Base-by-base conservation (phyloP, 2,329 filamentous ascomycete species). In the Penicillium oxalicum region DNA sequence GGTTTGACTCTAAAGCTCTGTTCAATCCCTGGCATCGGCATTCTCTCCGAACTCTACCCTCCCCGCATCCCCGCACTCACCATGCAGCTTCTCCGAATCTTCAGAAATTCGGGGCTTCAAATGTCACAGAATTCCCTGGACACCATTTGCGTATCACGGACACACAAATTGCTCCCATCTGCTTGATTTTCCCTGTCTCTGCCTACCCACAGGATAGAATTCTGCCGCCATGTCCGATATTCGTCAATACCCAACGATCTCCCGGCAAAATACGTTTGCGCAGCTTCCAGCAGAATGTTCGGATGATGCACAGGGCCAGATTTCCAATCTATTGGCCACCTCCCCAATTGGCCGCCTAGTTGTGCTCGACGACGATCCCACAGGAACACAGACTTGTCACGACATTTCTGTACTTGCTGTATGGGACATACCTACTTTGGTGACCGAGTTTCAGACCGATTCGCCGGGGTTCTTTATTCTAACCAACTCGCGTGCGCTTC, bases 381-480 rank as follows among this genome's bases (percentile, higher is more conserved):
- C 79, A 0, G 78, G 78, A n/a, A 82, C 78, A 0, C 79, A 82
- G 57, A 82, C 79, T n/a, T 81, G 78, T 61, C 77, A 81, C 60
- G 73, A 77, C 54, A 75, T 82, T 50, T 64, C 70, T 43, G 77
- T 82, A 1, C 67, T 82, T 18, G 78, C 77, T 0, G 74, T 76
- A 4, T 82, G 78, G 77, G 74, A 77, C 49, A 54, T 70, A 5
- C 54, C 64, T 1, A 74, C 70, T 0, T 66, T 81, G 2, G 63
- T 61, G 2, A 52, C 59, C 6, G 76, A 79, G 55, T 75, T 81
- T 52, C 60, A 59, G 3, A 61, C 61, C 29, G 68, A 64, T 5
- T 65, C 66, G 2, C 61, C 63, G 3, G 79, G 79, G 13, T 82
- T 82, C 70, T 82, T 82, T 66, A 80, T 82, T 53, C 68, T 81